Evolutionary conservation across 345 rosid species (phyloP).

Genomic region (Eucalyptus tenuipes): DNA sequence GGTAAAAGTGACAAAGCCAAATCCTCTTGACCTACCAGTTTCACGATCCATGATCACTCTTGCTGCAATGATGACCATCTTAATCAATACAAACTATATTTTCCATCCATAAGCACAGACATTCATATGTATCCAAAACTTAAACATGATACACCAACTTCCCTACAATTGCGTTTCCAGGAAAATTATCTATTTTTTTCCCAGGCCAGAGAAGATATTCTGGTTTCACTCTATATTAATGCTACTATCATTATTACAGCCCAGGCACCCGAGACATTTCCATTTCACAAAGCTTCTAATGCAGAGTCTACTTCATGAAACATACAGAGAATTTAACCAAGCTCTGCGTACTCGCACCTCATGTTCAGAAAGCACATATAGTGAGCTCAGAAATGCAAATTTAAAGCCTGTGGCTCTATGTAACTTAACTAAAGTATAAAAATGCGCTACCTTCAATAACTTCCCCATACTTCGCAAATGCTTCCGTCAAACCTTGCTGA

Average conservation of each 20-base stretch:
- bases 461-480: slow-evolving; percentile 72
- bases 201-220: not conserved
- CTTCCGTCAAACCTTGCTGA: slow-evolving; percentile 52
- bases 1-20: slow-evolving; percentile 69
- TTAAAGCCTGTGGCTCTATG: not conserved
- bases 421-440: not conserved
- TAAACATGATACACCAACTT: not conserved
- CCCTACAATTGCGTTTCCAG: not conserved
- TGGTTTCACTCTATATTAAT: not conserved
- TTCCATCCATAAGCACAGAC: not conserved
- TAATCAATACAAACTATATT: not conserved
- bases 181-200: not conserved
- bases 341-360: not conserved
- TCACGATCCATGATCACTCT: slow-evolving; percentile 88
- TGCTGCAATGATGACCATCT: slow-evolving; percentile 25
- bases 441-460: slow-evolving; percentile 51
- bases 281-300: not conserved
- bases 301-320: not conserved
- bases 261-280: not conserved
- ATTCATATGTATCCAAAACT: not conserved
- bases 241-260: not conserved
- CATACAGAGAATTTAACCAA: not conserved
- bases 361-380: not conserved
- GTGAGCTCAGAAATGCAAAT: not conserved
- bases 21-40: slow-evolving; percentile 87